phyloP scores from a whole-genome alignment of 192 early-diverging fungal genomes.

The Coemansia sp. region DNA sequence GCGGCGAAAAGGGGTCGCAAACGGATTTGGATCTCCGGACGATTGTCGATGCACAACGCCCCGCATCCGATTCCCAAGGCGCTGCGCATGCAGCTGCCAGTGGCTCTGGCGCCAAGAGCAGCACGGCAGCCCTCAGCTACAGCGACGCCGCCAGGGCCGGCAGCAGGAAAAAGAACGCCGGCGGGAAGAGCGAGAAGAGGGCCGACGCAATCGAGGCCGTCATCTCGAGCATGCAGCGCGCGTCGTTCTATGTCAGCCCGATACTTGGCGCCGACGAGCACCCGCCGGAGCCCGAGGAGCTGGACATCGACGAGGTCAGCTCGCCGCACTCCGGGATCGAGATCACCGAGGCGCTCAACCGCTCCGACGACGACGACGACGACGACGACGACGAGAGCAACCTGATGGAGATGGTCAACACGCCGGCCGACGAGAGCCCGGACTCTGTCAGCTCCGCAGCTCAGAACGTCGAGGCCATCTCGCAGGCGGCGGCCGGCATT shows the following conservation, averaged over 20 bases:
- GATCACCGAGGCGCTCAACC: slow-evolving; percentile 54
- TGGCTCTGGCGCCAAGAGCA: neutral
- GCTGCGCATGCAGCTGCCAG: neutral
- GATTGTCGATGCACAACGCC: slow-evolving; percentile 14
- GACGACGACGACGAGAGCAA: slow-evolving; percentile 50
- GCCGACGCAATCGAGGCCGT: slow-evolving; percentile 19
- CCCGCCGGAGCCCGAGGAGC: slow-evolving; percentile 49
- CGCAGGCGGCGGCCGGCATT: slow-evolving; percentile 36
- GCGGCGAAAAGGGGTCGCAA: slow-evolving; percentile 22
- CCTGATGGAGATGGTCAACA: slow-evolving; percentile 57
- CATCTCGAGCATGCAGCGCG: slow-evolving; percentile 24
- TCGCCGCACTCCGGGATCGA: slow-evolving; percentile 39
- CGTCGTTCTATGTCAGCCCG: slow-evolving; percentile 53
- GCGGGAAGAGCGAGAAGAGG: slow-evolving; percentile 7
- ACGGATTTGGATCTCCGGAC: slow-evolving; percentile 37
- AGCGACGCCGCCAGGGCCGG: neutral
- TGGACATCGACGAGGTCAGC: slow-evolving; percentile 31
- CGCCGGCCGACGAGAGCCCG: slow-evolving; percentile 42
- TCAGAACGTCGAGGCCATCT: slow-evolving; percentile 44
- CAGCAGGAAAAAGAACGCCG: neutral
- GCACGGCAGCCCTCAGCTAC: neutral
- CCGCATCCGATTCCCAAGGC: neutral
- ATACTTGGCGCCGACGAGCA: slow-evolving; percentile 36
- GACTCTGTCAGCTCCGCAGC: slow-evolving; percentile 5
- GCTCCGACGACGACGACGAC: slow-evolving; percentile 50